Conservation (phyloP, 2,329 filamentous ascomycete genomes). For the Phyllosticta ampelicida region DNA sequence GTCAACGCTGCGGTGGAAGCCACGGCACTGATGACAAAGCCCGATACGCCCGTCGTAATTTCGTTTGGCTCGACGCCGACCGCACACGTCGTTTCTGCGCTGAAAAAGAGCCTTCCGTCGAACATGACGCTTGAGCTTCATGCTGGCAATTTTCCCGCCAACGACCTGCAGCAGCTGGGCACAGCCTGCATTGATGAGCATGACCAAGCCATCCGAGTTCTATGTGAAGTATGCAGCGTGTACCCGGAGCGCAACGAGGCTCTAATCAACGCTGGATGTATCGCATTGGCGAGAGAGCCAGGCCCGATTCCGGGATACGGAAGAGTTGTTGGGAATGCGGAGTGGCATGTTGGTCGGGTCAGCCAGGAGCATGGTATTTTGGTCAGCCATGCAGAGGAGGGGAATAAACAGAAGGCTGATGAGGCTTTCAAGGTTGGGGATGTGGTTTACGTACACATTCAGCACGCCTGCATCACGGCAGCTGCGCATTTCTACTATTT, state of each 20-base stretch:
- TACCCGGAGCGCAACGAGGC: conserved; percentile 8
- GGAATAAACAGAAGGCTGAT: conserved; percentile 10
- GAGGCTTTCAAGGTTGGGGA: conserved; percentile 20
- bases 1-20: conserved; percentile 2
- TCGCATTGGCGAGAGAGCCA: conserved; percentile 1
- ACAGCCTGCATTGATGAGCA: background rate
- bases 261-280: conserved; percentile 5
- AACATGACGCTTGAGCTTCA: conserved; percentile 4
- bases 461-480: conserved; percentile 10
- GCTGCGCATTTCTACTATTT: conserved; percentile 9
- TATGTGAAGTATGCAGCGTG: conserved; percentile 8
- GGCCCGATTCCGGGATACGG: conserved; percentile 5
- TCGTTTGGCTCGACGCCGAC: conserved; percentile 9
- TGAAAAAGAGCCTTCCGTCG: background rate
- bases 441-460: conserved; percentile 5
- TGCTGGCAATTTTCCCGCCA: conserved; percentile 8
- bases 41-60: background rate
- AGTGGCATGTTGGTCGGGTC: conserved; percentile 5
- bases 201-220: conserved; percentile 6
- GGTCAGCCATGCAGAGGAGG: background rate
- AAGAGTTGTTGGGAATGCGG: background rate
- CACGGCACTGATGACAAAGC: background rate
- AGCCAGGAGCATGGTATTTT: conserved; percentile 10
- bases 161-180: conserved; percentile 10
- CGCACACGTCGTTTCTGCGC: conserved; percentile 7